A percentile compares a stretch with the other conserved stretches of the same genome.
These are phyloP conservation scores for Zoysia pacifica DNA, from an alignment of 176 grass and related monocot species.

Conservation along the genomic window DNA sequence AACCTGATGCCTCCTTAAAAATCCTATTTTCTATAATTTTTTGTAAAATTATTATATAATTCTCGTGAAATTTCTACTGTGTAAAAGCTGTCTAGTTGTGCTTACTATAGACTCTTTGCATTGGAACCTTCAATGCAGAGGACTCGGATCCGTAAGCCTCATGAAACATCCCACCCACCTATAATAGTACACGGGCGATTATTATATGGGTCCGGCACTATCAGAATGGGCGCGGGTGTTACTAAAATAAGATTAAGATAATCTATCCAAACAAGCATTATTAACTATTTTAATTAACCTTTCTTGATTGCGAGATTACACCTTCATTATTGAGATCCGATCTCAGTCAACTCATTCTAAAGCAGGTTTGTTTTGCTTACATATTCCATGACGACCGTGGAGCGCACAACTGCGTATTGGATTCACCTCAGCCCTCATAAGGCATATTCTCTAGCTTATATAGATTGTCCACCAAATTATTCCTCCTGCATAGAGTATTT, in stretches of 20 bases:
- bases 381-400: neutral
- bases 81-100: too few species aligned
- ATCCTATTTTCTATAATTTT: too few species aligned
- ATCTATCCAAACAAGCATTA: slow-evolving; percentile 8
- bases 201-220: neutral
- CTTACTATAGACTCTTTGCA: too few species aligned
- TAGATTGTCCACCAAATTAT: neutral
- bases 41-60: too few species aligned
- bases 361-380: neutral
- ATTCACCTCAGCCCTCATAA: too few species aligned
- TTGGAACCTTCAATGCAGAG: too few species aligned
- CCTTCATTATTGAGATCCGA: neutral
- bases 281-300: neutral
- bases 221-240: neutral
- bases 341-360: neutral
- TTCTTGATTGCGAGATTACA: neutral
- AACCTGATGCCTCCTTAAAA: too few species aligned
- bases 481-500: too few species aligned
- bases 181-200: neutral
- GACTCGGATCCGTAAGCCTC: too few species aligned
- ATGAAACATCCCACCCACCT: neutral
- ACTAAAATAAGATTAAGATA: neutral
- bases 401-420: neutral
- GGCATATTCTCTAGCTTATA: neutral
- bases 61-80: too few species aligned